phyloP scores from a whole-genome alignment of 257 asterid genomes.

The Fraxinus americana region DNA sequence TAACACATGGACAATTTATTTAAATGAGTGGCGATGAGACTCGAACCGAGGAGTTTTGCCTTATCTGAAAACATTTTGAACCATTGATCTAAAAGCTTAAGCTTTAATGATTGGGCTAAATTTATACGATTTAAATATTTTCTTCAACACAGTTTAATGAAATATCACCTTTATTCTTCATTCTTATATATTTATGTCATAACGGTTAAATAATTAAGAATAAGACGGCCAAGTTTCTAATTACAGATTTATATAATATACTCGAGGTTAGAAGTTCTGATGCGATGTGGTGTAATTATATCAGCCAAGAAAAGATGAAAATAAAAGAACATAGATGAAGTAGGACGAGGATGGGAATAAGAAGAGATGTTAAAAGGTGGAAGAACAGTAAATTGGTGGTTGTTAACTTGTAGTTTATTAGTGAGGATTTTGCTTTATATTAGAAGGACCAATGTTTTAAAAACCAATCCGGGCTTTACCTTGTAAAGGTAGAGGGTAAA shows the following conservation, averaged over 20 bases:
- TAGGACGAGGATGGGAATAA: neutral
- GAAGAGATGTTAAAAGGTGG: slow-evolving; percentile 6
- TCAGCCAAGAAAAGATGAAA: slow-evolving; percentile 12
- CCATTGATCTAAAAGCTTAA: too few species aligned
- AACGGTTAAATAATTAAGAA: neutral
- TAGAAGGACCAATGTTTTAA: neutral
- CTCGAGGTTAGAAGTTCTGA: slow-evolving; percentile 6
- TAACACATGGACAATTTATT: too few species aligned
- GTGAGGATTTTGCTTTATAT: neutral
- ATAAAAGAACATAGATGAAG: neutral
- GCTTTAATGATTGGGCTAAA: too few species aligned
- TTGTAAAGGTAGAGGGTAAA: neutral
- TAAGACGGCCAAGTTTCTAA: neutral
- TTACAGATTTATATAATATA: slow-evolving; percentile 2
- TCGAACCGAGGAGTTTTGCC: too few species aligned
- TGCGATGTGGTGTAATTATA: neutral
- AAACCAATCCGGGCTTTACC: neutral
- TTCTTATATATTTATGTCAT: neutral
- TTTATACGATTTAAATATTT: neutral
- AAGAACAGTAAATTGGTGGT: slow-evolving; percentile 5
- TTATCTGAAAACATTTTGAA: too few species aligned
- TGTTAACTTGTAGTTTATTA: neutral
- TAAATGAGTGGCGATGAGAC: too few species aligned
- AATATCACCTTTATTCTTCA: neutral
- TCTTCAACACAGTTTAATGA: neutral